Base-by-base conservation (phyloP, 192 early-diverging fungal species). In the Backusella tarrabulga region DNA sequence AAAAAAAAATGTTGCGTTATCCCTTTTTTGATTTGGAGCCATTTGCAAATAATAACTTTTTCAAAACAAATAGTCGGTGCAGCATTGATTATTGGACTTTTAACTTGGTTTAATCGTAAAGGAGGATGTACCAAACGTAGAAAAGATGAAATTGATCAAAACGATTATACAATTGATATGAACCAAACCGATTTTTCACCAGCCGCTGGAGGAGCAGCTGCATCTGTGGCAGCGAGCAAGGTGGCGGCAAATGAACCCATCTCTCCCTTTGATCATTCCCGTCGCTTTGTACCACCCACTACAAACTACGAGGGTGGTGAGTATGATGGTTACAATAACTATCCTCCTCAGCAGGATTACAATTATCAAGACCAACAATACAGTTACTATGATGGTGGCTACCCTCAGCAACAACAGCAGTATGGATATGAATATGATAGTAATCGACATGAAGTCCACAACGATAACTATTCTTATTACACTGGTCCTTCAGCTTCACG, bases 81-180 rank as follows among this genome's bases (percentile, higher is more conserved):
- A 44, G 80, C 76, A 17, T 38, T 82, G 3, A 66, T 82, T 67
- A 74, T 32, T 78, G 80, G 80, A 50, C 44, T 78, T 14, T 52
- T 82, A 1, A 73, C 63, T 15, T 82, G 76, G 54, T 56, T 82
- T 29, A 82, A 82, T 8, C 73, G 80, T 26, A 74, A 74, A 50
- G 70, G 80, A 34, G 80, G 77, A 67, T 78, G 73, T 56, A 76
- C 69, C n/a, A 38, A 32, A 6, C 67, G 68, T 34, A 46, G 66
- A 21, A 38, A 79, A 34, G 29, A 42, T 32, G 63, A 52, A 41
- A 68, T 75, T 34, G 42, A 34, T 29, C 42, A 72, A 72, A 44
- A 50, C 29, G 71, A 72, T 34, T 72, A 72, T 19, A 72, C 71
- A 23, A 50, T 72, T 44, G 44, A 72, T 34, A 72, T 72, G 71